These are phyloP conservation scores for Rhodofomes roseus DNA, from an alignment of 1,284 basidiomycete genomes.

Conservation along the genomic window DNA sequence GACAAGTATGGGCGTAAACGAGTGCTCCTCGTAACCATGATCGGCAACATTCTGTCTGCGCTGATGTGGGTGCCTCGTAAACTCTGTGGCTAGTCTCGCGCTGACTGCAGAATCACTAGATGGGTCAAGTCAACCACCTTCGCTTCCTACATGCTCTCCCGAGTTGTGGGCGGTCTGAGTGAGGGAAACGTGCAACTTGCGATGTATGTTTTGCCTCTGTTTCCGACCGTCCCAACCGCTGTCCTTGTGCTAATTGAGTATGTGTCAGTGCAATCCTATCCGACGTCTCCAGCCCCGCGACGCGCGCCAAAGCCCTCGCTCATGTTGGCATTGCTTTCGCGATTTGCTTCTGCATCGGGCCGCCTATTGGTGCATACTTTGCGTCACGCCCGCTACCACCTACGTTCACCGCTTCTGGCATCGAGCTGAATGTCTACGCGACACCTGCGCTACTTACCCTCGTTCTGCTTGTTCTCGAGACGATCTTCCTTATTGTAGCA, in stretches of 20 bases:
- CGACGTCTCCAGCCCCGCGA: slow-evolving; percentile 76
- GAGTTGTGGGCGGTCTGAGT: slow-evolving; percentile 84
- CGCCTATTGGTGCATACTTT: slow-evolving; percentile 81
- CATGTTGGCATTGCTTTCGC: slow-evolving; percentile 92
- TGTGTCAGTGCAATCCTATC: slow-evolving; percentile 76
- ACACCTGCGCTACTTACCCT: slow-evolving; percentile 78
- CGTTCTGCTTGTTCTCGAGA: slow-evolving; percentile 66
- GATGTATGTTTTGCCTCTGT: slow-evolving; percentile 47
- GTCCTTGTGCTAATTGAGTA: slow-evolving; percentile 6
- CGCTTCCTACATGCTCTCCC: slow-evolving; percentile 82
- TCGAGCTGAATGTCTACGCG: slow-evolving; percentile 81
- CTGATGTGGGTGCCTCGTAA: slow-evolving; percentile 51
- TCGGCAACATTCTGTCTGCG: slow-evolving; percentile 87
- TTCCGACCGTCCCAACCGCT: background rate
- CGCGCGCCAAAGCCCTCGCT: slow-evolving; percentile 81
- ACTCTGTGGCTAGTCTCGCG: background rate
- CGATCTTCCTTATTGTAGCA: slow-evolving; percentile 65
- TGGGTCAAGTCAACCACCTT: slow-evolving; percentile 90
- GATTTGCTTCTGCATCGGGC: slow-evolving; percentile 85
- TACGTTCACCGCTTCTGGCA: slow-evolving; percentile 53
- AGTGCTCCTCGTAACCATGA: slow-evolving; percentile 80
- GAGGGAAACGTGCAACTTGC: slow-evolving; percentile 86
- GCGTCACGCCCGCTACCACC: slow-evolving; percentile 65
- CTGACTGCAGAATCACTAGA: slow-evolving; percentile 31
- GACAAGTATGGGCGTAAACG: slow-evolving; percentile 85